Base-by-base conservation (phyloP, 1,139 yeast species). In the Torulaspora globosa region DNA sequence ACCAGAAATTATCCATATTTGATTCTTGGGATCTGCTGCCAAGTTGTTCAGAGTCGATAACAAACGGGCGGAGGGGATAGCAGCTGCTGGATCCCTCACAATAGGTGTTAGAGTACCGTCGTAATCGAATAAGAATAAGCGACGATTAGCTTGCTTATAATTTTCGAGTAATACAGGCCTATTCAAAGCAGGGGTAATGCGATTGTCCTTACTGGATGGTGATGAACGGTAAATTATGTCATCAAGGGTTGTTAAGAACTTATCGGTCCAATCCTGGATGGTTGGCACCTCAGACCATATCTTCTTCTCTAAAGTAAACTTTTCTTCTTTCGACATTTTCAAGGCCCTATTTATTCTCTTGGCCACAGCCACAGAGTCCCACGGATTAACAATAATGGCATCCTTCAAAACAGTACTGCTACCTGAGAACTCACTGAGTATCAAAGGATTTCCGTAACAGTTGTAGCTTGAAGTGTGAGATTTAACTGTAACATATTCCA, bases 91-190 rank as follows among this genome's bases (percentile, higher is more conserved):
- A 58, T 92, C 97, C 34, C 81, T 78, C 3, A 92, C 97, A 62
- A 92, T 92, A 7, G 97, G 97, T 0, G 97, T 87, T 57, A 92
- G 74, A 0, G 99, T 92, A 24, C 99, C 99, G 65, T 92, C 99
- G 63, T 92, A 92, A 68, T 92, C 99, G 69, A 94, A 90, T 57
- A 92, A 68, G 58, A 92, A 89, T 50, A 92, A 70, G 51, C 98
- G 76, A 59, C 85, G 75, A 24, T 76, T 53, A 1, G 97, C 79
- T 15, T 68, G 58, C 39, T 75, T 66, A 66, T 87, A 92, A 45
- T 78, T 75, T 27, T 74, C 71, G 54, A 86, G 70, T 47, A 84
- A 67, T 15, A 75, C 65, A 2, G 94, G 90, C 49, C 87, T 73
- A 63, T 90, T 88, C 57, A 92, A 74, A 23, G 92, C 83, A 1